A percentile compares a stretch with the other conserved stretches of the same genome.
phyloP scores from a whole-genome alignment of 2,329 filamentous ascomycete species.

The Delphinella strobiligena region DNA sequence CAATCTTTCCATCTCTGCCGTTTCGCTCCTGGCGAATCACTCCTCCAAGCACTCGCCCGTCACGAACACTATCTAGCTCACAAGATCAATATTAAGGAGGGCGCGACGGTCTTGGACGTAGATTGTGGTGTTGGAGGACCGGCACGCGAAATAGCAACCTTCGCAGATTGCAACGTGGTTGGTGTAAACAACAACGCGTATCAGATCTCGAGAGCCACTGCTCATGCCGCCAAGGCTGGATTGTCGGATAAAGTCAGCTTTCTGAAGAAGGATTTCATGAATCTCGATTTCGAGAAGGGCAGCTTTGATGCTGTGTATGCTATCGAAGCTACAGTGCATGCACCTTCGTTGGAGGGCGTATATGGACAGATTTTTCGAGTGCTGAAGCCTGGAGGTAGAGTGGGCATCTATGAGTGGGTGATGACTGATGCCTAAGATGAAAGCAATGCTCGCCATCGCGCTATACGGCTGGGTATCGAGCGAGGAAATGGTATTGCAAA shows the following conservation, averaged over 20 bases:
- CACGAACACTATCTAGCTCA: constrained; percentile 97
- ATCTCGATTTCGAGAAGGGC: constrained; percentile 91
- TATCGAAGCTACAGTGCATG: constrained; percentile 94
- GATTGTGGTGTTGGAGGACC: constrained; percentile 95
- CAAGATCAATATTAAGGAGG: constrained; percentile 71
- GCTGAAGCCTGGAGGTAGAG: constrained; percentile 86
- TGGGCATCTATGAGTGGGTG: constrained; percentile 97
- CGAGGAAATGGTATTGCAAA: constrained; percentile 93
- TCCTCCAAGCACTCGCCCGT: constrained; percentile 82
- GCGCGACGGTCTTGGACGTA: constrained; percentile 89
- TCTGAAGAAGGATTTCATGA: constrained; percentile 95
- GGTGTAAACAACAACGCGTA: constrained; percentile 99
- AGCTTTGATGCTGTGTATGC: constrained; percentile 94
- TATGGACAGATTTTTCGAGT: constrained; percentile 93
- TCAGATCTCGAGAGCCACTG: constrained; percentile 83
- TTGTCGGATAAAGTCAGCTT: constrained; percentile 69
- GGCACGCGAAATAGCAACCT: constrained; percentile 90
- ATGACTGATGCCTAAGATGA: constrained; percentile 97
- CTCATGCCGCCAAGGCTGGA: constrained; percentile 71
- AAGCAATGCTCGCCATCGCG: constrained; percentile 69
- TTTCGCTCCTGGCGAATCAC: constrained; percentile 74
- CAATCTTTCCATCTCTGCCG: constrained; percentile 97
- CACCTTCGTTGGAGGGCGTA: constrained; percentile 77
- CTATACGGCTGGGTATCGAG: constrained; percentile 89
- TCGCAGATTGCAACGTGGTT: constrained; percentile 76